A percentile compares a stretch with the other conserved stretches of the same genome.
These are phyloP conservation scores for Carallia brachiata DNA, from an alignment of 345 rosid species.

Conservation along the genomic window DNA sequence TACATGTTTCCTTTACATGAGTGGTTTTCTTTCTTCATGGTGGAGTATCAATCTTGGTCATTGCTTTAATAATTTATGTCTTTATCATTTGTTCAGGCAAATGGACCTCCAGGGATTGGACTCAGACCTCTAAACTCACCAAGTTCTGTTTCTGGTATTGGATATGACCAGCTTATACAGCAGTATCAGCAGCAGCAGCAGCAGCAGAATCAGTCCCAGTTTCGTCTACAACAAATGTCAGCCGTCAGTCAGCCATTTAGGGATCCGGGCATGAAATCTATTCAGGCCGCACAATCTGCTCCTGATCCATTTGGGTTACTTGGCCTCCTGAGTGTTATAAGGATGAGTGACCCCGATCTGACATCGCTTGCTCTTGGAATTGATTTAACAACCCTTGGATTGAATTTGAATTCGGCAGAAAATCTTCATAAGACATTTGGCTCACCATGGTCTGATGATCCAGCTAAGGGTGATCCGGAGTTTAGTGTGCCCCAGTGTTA, in stretches of 20 bases:
- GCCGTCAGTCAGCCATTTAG: slow-evolving; percentile 80
- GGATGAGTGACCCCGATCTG: slow-evolving; percentile 77
- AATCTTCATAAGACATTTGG: slow-evolving; percentile 97
- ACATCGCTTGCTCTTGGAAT: slow-evolving; percentile 88
- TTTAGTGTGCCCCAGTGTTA: slow-evolving; percentile 90
- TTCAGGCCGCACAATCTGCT: slow-evolving; percentile 57
- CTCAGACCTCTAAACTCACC: slow-evolving; percentile 82
- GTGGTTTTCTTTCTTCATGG: neutral
- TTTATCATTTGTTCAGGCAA: slow-evolving; percentile 45
- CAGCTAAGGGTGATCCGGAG: slow-evolving; percentile 90
- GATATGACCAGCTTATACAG: slow-evolving; percentile 84
- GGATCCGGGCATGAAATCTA: slow-evolving; percentile 75
- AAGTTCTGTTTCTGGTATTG: slow-evolving; percentile 58
- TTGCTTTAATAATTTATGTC: neutral
- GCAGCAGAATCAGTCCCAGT: slow-evolving; percentile 83
- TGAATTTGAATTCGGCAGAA: slow-evolving; percentile 85
- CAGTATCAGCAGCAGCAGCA: slow-evolving; percentile 92
- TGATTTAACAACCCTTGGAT: slow-evolving; percentile 88
- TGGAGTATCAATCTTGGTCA: neutral
- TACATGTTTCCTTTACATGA: neutral
- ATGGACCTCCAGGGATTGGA: slow-evolving; percentile 87
- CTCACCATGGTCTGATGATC: slow-evolving; percentile 98
- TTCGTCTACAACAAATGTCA: slow-evolving; percentile 84
- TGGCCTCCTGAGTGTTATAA: slow-evolving; percentile 70
- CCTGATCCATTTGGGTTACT: slow-evolving; percentile 83